Evolutionary conservation across 495 filamentous ascomycete species (phyloP).

Genomic region (Daldinia concentrica): DNA sequence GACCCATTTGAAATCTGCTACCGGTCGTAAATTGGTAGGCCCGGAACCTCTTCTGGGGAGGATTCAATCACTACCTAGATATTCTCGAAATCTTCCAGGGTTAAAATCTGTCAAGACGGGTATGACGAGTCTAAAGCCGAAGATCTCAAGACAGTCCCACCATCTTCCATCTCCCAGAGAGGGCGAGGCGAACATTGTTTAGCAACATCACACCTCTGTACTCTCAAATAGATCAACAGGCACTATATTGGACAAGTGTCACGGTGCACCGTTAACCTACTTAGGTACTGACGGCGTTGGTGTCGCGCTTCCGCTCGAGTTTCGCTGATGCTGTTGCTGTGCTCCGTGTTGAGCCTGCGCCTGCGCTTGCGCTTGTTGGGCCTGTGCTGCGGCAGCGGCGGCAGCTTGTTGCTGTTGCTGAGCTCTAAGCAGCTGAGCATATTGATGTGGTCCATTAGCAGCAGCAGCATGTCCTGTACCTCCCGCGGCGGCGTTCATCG

Average conservation of each 20-base stretch:
- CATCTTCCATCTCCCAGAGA: background rate
- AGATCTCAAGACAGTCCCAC: background rate
- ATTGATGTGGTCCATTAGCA: constrained; percentile 67
- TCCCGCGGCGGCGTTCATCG: constrained; percentile 75
- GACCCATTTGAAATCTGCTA: background rate
- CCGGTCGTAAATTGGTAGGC: background rate
- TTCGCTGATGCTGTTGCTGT: constrained; percentile 51
- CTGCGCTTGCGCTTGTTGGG: constrained; percentile 31
- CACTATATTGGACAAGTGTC: no score
- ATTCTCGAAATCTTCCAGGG: background rate
- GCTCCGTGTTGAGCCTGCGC: constrained; percentile 33
- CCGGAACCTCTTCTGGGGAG: background rate
- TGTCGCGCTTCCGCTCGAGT: constrained; percentile 56
- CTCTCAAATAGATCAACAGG: background rate
- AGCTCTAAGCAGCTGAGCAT: constrained; percentile 76
- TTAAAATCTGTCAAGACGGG: background rate
- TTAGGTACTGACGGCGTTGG: constrained; percentile 46
- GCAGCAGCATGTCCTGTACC: constrained; percentile 46
- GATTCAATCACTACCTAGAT: background rate
- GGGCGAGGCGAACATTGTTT: background rate
- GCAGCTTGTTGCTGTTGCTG: constrained; percentile 64
- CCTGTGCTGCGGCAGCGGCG: constrained; percentile 40
- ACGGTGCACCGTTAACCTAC: constrained; percentile 3
- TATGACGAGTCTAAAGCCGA: background rate
- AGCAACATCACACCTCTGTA: background rate